phyloP scores from a whole-genome alignment of 2,329 filamentous ascomycete genomes.

The Camillea tinctor region DNA sequence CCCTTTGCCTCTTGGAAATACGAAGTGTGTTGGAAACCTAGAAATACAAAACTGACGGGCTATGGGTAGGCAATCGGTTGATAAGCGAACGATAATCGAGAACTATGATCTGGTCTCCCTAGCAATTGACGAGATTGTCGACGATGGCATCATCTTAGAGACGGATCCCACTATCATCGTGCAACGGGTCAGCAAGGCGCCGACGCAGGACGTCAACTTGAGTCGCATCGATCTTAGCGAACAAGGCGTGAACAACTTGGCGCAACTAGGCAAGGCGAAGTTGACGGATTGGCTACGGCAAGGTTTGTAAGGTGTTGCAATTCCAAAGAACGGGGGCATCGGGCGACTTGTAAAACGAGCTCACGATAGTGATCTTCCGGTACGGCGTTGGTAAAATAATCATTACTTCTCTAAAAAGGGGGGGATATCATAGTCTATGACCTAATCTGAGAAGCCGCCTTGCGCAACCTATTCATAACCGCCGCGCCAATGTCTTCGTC shows the following conservation, averaged over 20 bases:
- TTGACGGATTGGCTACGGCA: slow-evolving; percentile 88
- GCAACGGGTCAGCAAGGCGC: slow-evolving; percentile 87
- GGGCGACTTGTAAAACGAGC: slow-evolving; percentile 7
- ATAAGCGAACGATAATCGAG: slow-evolving; percentile 96
- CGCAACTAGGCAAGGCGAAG: slow-evolving; percentile 90
- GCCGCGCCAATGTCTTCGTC: slow-evolving; percentile 81
- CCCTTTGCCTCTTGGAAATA: not conserved
- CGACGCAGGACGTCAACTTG: slow-evolving; percentile 85
- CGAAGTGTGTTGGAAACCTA: not conserved
- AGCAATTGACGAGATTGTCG: slow-evolving; percentile 91
- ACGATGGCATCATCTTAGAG: slow-evolving; percentile 95
- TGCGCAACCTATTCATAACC: slow-evolving; percentile 79
- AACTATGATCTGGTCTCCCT: slow-evolving; percentile 97
- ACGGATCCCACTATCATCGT: slow-evolving; percentile 94
- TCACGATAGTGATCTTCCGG: slow-evolving; percentile 23
- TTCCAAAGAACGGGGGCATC: not conserved
- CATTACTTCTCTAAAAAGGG: slow-evolving; percentile 21
- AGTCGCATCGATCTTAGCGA: slow-evolving; percentile 95
- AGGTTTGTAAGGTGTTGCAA: slow-evolving; percentile 55
- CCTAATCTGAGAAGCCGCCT: slow-evolving; percentile 66
- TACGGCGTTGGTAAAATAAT: slow-evolving; percentile 31
- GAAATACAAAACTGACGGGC: slow-evolving; percentile 9
- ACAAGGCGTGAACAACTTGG: slow-evolving; percentile 90
- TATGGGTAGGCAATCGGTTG: slow-evolving; percentile 75
- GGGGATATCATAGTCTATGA: slow-evolving; percentile 39